Conservation (phyloP, 2,329 filamentous ascomycete species). For the Ophiobolus disseminans region DNA sequence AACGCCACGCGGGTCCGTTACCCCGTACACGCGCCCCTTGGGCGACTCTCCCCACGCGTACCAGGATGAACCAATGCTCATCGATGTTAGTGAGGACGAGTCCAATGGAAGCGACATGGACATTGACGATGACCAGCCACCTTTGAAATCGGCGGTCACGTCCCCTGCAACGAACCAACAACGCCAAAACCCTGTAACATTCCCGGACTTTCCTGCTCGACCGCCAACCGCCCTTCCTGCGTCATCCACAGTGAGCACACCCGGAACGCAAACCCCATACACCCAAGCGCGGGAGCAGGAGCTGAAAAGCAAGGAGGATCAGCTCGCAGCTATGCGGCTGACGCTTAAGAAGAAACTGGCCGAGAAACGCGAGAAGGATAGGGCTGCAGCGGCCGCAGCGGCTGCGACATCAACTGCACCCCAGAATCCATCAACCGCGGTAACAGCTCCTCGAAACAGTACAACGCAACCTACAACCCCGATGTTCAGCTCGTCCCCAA, state of each 20-base stretch:
- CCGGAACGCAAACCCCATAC: constrained; percentile 46
- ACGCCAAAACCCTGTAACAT: constrained; percentile 18
- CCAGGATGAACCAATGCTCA: constrained; percentile 72
- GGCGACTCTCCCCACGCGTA: constrained; percentile 59
- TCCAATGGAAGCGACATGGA: constrained; percentile 70
- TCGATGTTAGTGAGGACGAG: constrained; percentile 83
- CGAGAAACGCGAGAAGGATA: constrained; percentile 32
- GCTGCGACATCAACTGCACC: constrained; percentile 12
- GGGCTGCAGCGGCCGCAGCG: constrained; percentile 19
- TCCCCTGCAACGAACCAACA: constrained; percentile 4
- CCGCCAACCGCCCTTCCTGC: constrained; percentile 28
- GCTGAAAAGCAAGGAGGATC: constrained; percentile 56
- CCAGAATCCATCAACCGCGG: no score
- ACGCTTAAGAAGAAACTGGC: constrained; percentile 37
- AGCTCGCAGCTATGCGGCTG: constrained; percentile 55
- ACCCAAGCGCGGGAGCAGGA: constrained; percentile 50
- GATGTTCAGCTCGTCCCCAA: background rate
- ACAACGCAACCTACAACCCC: no score
- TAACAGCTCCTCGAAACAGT: no score
- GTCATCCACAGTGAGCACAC: constrained; percentile 38
- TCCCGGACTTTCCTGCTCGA: constrained; percentile 36
- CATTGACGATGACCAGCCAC: constrained; percentile 62
- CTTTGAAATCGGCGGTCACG: constrained; percentile 9
- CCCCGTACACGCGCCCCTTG: constrained; percentile 66
- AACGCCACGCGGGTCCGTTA: constrained; percentile 31